A percentile compares a stretch with the other conserved stretches of the same genome.
Conservation (phyloP, 2,329 filamentous ascomycete species). For the Pyricularia sp. region DNA sequence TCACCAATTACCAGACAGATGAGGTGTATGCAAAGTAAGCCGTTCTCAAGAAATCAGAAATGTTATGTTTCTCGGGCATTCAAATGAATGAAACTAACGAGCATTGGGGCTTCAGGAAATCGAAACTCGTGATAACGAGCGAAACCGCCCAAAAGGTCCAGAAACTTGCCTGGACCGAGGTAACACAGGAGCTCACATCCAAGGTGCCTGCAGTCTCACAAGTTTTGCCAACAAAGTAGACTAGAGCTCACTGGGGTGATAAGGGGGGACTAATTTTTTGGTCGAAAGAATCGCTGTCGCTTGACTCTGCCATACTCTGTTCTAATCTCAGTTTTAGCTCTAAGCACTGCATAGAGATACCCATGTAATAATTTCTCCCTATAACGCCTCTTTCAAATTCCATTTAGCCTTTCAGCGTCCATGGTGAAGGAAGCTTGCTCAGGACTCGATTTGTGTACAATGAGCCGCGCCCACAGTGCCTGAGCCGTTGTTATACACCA, state of each 20-base stretch:
- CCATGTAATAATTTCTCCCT: not conserved
- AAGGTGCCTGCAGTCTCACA: constrained; percentile 1
- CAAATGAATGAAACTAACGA: not conserved
- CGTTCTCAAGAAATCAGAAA: not conserved
- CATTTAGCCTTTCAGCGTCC: not conserved
- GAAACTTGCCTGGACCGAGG: constrained; percentile 8
- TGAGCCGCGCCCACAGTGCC: not conserved
- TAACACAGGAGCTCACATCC: constrained; percentile 2
- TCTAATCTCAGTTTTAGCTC: not conserved
- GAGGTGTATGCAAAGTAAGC: constrained; percentile 6
- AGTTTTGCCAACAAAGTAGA: not conserved
- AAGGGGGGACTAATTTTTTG: not conserved
- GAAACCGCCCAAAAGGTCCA: constrained; percentile 5
- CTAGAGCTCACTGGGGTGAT: not conserved
- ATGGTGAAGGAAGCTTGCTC: not conserved
- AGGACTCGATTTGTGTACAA: not conserved
- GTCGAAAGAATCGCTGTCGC: not conserved
- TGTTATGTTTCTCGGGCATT: not conserved
- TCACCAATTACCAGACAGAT: constrained; percentile 6
- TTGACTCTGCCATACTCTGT: not conserved
- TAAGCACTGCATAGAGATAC: not conserved
- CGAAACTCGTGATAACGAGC: constrained; percentile 2
- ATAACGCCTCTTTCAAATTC: not conserved
- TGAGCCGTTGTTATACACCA: not conserved
- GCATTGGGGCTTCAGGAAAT: constrained; percentile 1